These are phyloP conservation scores for Zygnema cylindricum DNA, from an alignment of 139 green algal genomes.

Conservation along the genomic window DNA sequence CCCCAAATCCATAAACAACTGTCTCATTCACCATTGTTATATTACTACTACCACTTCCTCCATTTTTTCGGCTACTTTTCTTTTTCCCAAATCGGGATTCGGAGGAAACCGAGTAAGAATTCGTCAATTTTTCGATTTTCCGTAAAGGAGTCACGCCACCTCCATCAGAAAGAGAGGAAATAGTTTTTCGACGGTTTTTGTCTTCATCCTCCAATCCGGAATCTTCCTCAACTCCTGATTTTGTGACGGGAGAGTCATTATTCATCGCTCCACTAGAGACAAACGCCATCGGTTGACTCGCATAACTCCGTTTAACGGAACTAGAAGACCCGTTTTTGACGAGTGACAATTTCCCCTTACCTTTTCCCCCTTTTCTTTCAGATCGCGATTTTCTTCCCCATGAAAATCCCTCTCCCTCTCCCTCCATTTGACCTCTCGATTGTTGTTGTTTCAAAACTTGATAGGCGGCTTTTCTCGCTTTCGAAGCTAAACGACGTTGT, in stretches of 20 bases:
- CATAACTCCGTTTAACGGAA: slow-evolving; percentile 13
- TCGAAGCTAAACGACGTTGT: neutral
- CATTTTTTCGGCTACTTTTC: neutral
- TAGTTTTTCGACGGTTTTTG: neutral
- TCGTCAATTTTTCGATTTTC: neutral
- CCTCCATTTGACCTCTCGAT: neutral
- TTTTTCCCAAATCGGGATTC: neutral
- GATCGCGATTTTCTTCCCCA: neutral
- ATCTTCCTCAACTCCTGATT: too few species aligned
- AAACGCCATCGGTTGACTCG: slow-evolving; percentile 17
- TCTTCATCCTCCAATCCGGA: neutral
- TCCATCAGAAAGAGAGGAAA: neutral
- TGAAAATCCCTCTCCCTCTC: slow-evolving; percentile 12
- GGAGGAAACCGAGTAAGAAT: neutral
- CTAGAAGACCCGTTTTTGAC: neutral
- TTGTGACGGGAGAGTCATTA: neutral
- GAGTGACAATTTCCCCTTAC: neutral
- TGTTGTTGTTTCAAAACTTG: slow-evolving; percentile 1
- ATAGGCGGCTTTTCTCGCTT: neutral
- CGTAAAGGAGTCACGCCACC: neutral
- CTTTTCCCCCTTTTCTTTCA: neutral
- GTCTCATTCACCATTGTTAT: neutral
- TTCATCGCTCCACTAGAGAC: slow-evolving; percentile 9
- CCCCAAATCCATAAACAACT: slow-evolving; percentile 62
- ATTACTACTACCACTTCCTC: neutral